Evolutionary conservation across 495 filamentous ascomycete genomes (phyloP).

Genomic region (Neurospora hispaniola): DNA sequence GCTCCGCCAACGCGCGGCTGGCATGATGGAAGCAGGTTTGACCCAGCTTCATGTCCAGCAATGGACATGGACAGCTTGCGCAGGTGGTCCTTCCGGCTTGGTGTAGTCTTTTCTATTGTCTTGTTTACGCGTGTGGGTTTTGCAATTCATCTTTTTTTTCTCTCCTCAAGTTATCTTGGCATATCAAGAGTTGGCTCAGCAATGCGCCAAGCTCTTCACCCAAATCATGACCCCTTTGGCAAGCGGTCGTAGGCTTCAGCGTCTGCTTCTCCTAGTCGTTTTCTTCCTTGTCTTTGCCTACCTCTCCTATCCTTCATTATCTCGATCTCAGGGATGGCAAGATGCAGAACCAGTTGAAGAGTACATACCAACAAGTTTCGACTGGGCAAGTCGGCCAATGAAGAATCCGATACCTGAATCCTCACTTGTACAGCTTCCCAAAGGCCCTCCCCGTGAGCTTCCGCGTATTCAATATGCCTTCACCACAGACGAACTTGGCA

Average conservation of each 20-base stretch:
- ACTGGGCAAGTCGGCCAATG: constrained; percentile 31
- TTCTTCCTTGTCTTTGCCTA: constrained; percentile 14
- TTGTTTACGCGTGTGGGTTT: background rate
- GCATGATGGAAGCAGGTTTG: background rate
- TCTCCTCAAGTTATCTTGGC: background rate
- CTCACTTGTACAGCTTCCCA: constrained; percentile 19
- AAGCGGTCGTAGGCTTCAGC: constrained; percentile 14
- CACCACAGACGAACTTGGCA: constrained; percentile 20
- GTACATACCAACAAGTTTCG: constrained; percentile 27
- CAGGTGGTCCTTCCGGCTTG: background rate
- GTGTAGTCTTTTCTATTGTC: background rate
- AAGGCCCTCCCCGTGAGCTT: constrained; percentile 21
- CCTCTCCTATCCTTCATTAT: background rate
- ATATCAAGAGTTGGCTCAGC: background rate
- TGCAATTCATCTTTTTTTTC: background rate
- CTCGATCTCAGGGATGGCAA: background rate
- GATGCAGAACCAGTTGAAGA: background rate
- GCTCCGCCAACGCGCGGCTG: background rate
- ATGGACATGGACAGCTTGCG: background rate
- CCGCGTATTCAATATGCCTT: constrained; percentile 33
- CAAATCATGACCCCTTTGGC: constrained; percentile 17
- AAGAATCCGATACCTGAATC: constrained; percentile 25
- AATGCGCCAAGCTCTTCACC: constrained; percentile 10
- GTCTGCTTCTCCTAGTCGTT: constrained; percentile 14
- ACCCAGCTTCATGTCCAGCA: background rate